A percentile compares a stretch with the other conserved stretches of the same genome.
Evolutionary conservation across 2,329 filamentous ascomycete species (phyloP).

Genomic region (Aspergillus ustus): DNA sequence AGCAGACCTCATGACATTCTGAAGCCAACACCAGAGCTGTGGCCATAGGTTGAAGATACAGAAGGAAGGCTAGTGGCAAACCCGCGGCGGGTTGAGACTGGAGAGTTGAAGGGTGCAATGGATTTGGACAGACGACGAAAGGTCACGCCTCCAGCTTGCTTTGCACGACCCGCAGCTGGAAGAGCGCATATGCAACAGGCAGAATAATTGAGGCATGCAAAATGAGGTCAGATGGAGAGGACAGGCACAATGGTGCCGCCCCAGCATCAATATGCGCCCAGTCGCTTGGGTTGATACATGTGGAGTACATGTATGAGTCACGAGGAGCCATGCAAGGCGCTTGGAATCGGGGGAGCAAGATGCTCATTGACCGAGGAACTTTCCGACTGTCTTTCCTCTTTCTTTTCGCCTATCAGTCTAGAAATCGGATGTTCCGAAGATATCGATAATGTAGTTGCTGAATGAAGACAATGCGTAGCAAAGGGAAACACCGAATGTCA

Average conservation of each 20-base stretch:
- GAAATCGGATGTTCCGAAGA: neutral
- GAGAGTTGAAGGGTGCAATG: neutral
- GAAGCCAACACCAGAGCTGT: conserved; percentile 14
- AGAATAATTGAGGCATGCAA: conserved; percentile 18
- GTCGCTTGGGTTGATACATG: conserved; percentile 18
- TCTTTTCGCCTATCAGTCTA: neutral
- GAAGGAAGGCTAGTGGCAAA: conserved; percentile 13
- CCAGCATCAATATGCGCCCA: conserved; percentile 28
- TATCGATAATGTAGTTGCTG: neutral
- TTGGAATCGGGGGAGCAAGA: conserved; percentile 22
- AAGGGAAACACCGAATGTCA: neutral
- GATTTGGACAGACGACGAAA: neutral
- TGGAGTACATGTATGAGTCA: conserved; percentile 22
- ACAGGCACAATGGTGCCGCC: conserved; percentile 14
- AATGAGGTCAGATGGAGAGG: conserved; percentile 17
- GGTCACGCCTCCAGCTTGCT: conserved; percentile 5
- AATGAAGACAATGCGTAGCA: neutral
- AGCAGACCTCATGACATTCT: conserved; percentile 18
- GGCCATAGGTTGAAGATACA: conserved; percentile 10
- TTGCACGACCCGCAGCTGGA: conserved; percentile 7
- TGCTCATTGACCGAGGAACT: neutral
- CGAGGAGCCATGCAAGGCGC: conserved; percentile 11
- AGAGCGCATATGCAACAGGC: conserved; percentile 6
- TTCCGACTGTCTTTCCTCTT: neutral
- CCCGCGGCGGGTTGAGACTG: conserved; percentile 14